Evolutionary conservation across 345 rosid genomes (phyloP).

Genomic region (Hibiscus trionum): DNA sequence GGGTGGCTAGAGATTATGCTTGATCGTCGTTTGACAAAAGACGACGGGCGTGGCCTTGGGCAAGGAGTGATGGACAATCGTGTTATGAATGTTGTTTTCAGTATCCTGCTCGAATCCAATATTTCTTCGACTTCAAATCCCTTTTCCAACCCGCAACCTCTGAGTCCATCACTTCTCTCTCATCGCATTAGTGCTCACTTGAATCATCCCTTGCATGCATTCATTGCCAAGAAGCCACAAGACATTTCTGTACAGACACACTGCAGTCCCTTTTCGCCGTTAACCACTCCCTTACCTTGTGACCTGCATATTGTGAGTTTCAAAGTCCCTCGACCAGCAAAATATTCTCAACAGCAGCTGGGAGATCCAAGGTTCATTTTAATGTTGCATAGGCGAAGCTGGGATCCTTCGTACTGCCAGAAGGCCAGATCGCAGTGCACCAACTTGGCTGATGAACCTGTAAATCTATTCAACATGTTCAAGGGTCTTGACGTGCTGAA

Average conservation of each 20-base stretch:
- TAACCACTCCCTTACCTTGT: constrained; percentile 59
- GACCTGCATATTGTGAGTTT: constrained; percentile 84
- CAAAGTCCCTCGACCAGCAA: constrained; percentile 74
- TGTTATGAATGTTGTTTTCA: constrained; percentile 64
- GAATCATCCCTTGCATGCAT: constrained; percentile 25
- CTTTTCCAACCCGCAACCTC: constrained; percentile 40
- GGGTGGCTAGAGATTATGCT: constrained; percentile 98
- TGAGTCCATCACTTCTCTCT: constrained; percentile 79
- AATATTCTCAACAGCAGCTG: constrained; percentile 46
- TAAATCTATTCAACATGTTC: constrained; percentile 62
- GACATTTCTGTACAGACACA: constrained; percentile 51
- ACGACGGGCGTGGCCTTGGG: constrained; percentile 98
- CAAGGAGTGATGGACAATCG: constrained; percentile 96
- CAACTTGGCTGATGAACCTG: constrained; percentile 51
- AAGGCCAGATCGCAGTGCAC: constrained; percentile 56
- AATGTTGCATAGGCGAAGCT: constrained; percentile 56
- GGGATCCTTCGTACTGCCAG: constrained; percentile 72
- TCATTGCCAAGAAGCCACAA: constrained; percentile 69
- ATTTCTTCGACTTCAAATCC: constrained; percentile 44
- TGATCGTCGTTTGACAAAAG: constrained; percentile 71
- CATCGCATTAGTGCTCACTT: constrained; percentile 55
- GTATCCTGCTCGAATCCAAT: constrained; percentile 59
- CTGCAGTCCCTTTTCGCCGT: constrained; percentile 53
- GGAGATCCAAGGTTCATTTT: constrained; percentile 60
- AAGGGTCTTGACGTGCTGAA: constrained; percentile 55